Percentiles rank a stretch among this genome's conserved stretches.
phyloP scores from a whole-genome alignment of 2,329 filamentous ascomycete species.

The Fusarium sp. region DNA sequence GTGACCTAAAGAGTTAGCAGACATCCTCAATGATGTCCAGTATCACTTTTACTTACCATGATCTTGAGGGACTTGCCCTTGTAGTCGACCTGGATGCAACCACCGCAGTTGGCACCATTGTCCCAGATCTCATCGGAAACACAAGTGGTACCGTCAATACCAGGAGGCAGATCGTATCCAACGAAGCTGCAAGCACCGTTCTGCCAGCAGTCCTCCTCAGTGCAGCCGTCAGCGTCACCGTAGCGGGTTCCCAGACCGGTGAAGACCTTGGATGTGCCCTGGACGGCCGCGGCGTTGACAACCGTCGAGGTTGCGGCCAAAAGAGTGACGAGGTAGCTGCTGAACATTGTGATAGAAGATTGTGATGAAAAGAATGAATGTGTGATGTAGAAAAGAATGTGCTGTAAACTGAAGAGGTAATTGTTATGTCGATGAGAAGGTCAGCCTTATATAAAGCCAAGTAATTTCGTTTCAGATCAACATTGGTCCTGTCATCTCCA shows the following conservation, averaged over 20 bases:
- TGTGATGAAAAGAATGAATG: not conserved
- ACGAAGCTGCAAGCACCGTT: slow-evolving; percentile 21
- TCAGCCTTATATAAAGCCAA: not conserved
- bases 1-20: not conserved
- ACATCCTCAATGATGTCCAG: too few species aligned
- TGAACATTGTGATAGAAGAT: slow-evolving; percentile 4
- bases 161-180: slow-evolving; percentile 7
- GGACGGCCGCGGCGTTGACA: slow-evolving; percentile 1
- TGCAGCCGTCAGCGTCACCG: slow-evolving; percentile 8
- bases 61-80: slow-evolving; percentile 11
- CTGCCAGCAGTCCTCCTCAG: slow-evolving; percentile 18
- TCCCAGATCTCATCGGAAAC: slow-evolving; percentile 20
- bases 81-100: slow-evolving; percentile 10
- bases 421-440: not conserved
- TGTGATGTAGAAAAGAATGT: slow-evolving; percentile 12
- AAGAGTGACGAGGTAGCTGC: slow-evolving; percentile 9
- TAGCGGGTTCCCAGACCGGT: slow-evolving; percentile 16
- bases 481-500: not conserved
- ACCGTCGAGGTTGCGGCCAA: slow-evolving; percentile 16
- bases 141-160: slow-evolving; percentile 14
- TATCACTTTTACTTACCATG: not conserved
- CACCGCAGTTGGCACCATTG: slow-evolving; percentile 18
- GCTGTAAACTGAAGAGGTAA: not conserved
- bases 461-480: slow-evolving; percentile 3
- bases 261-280: not conserved